These are phyloP conservation scores for Cordyceps pruinosa DNA, from an alignment of 2,329 filamentous ascomycete species.

Conservation along the genomic window DNA sequence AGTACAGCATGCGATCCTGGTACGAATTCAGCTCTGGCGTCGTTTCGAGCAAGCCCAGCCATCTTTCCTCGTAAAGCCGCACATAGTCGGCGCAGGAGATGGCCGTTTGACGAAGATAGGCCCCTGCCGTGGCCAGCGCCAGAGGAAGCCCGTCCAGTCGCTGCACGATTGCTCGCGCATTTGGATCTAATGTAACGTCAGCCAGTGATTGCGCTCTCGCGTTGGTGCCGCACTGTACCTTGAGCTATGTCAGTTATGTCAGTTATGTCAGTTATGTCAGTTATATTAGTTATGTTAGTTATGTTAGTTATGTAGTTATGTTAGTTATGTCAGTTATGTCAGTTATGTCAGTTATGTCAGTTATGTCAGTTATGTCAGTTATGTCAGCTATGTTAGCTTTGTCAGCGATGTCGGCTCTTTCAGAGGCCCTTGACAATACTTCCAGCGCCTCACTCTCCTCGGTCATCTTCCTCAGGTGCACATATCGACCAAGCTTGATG, in stretches of 20 bases:
- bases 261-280: too few relatives aligned
- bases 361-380: too few relatives aligned
- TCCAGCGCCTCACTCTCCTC: background rate
- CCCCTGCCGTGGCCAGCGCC: constrained; percentile 38
- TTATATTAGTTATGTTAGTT: too few relatives aligned
- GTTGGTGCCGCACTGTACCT: background rate
- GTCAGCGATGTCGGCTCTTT: background rate
- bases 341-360: too few relatives aligned
- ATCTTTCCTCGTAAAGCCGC: constrained; percentile 31
- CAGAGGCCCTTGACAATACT: background rate
- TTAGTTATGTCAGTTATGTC: too few relatives aligned
- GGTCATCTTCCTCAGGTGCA: background rate
- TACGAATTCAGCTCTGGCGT: constrained; percentile 25
- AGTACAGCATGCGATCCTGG: constrained; percentile 25
- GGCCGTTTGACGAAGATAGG: constrained; percentile 33
- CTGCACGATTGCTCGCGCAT: background rate
- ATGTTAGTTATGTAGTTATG: too few relatives aligned
- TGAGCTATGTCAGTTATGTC: background rate
- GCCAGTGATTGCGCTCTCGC: background rate
- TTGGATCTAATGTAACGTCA: background rate
- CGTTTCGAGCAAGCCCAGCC: constrained; percentile 26
- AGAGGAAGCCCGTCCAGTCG: constrained; percentile 38
- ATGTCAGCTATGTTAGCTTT: too few relatives aligned
- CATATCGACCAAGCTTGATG: background rate
- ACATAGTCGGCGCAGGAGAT: constrained; percentile 34